Evolutionary conservation across 257 asterid species (phyloP).

Genomic region (Solanum chiquidenum): DNA sequence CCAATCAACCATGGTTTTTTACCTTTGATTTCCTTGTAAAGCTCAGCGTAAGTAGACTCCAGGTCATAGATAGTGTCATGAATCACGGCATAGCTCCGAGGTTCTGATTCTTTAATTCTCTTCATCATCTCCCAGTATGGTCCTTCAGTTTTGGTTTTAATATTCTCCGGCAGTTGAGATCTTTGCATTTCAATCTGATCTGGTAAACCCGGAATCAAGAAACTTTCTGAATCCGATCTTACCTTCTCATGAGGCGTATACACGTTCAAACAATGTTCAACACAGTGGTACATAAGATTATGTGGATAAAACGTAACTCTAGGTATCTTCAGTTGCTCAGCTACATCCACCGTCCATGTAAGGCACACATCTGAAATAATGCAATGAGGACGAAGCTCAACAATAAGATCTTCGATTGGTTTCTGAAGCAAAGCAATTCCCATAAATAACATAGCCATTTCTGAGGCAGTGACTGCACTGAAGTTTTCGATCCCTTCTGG

Average conservation of each 20-base stretch:
- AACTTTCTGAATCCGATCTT: slow-evolving; percentile 10
- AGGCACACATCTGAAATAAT: slow-evolving; percentile 17
- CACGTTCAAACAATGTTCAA: not conserved
- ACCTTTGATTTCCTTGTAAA: slow-evolving; percentile 1
- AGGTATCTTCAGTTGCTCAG: slow-evolving; percentile 11
- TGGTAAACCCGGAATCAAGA: slow-evolving; percentile 16
- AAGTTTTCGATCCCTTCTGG: slow-evolving; percentile 16
- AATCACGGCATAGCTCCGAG: slow-evolving; percentile 8
- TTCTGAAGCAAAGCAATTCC: slow-evolving; percentile 1
- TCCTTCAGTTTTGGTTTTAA: not conserved
- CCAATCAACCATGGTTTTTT: slow-evolving; percentile 10
- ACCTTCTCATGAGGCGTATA: slow-evolving; percentile 11
- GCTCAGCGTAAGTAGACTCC: slow-evolving; percentile 10
- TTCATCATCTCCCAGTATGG: not conserved
- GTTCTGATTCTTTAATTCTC: not conserved
- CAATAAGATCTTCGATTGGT: not conserved
- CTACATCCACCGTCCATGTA: slow-evolving; percentile 21
- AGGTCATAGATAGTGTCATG: slow-evolving; percentile 10
- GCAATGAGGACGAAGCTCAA: slow-evolving; percentile 3
- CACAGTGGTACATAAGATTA: slow-evolving; percentile 2
- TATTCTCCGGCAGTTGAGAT: not conserved
- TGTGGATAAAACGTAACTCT: slow-evolving; percentile 7
- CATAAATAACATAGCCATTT: not conserved
- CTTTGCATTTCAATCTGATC: slow-evolving; percentile 9
- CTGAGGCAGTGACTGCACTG: not conserved